A percentile compares a stretch with the other conserved stretches of the same genome.
These are phyloP conservation scores for Rhynchospora pubera DNA, from an alignment of 176 grass and related monocot genomes.

Conservation along the genomic window DNA sequence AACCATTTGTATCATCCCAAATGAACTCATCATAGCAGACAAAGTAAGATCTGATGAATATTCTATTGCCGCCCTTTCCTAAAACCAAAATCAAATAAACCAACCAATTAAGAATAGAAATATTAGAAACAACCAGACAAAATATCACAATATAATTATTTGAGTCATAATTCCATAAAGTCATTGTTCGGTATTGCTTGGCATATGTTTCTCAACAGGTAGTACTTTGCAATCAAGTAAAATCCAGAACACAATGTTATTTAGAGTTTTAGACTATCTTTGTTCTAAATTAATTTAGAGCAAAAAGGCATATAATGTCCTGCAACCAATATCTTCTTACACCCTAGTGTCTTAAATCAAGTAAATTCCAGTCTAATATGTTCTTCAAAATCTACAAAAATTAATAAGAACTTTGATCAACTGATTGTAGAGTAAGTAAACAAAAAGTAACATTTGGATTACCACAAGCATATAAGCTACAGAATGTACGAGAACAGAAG, in stretches of 20 bases:
- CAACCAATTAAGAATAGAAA: neutral
- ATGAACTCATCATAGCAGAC: conserved; percentile 26
- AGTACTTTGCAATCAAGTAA: neutral
- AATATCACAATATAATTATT: neutral
- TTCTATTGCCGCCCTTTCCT: conserved; percentile 27
- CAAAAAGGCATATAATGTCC: neutral
- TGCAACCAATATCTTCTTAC: neutral
- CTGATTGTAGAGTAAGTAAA: neutral
- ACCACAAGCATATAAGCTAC: conserved; percentile 11
- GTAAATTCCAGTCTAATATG: neutral
- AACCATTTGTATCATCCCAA: conserved; percentile 13
- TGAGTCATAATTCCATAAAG: neutral
- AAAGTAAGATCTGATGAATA: conserved; percentile 26
- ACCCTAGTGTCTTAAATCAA: no score
- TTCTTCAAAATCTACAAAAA: neutral
- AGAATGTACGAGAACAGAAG: neutral
- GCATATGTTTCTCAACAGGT: neutral
- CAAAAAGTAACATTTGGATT: neutral
- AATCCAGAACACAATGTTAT: neutral
- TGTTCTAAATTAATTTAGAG: neutral
- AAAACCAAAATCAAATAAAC: neutral
- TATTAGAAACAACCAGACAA: neutral
- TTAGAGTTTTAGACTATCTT: neutral
- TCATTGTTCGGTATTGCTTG: neutral
- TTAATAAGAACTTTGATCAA: neutral